Evolutionary conservation across 2,329 filamentous ascomycete species (phyloP), one percentile per base, ranked within the genome.

Genomic region (Xylaria sp.): DNA sequence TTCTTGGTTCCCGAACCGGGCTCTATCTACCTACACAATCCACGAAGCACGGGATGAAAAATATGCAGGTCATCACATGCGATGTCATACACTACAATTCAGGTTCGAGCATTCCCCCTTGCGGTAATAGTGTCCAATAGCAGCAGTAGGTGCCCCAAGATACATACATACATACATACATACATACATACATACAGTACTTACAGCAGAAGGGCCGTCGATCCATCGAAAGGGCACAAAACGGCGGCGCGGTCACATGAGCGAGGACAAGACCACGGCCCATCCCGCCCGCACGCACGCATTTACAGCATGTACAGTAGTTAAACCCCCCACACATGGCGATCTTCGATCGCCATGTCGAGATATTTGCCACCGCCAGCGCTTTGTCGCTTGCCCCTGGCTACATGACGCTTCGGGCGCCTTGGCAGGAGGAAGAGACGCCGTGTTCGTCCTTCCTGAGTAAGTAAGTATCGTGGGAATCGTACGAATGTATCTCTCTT

Each of bases 181-280:
- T n/a, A n/a, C n/a, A n/a, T n/a, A n/a, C n/a, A n/a, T n/a, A n/a
- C n/a, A n/a, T n/a, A n/a, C n/a, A n/a, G n/a, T n/a, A n/a, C n/a
- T n/a, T n/a, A n/a, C n/a, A 55, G 2, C 20, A 57, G 11, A 29
- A 25, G 42, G 6, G 10, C 17, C 13, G 49, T 29, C 36, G 49
- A 53, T 53, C 33, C 49, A 36, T 51, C 25, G 15, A 17, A 5
- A 10, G 31, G 6, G 11, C 5, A 38, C 2, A 25, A 61, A 65
- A 61, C 63, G 64, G 64, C 59, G 22, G 38, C 13, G 39, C 11
- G 22, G 60, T 66, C 64, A 66, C 64, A 66, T 66, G 64, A 63
- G 60, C 53, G 31, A 60, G 49, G 15, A 55, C 60, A 59, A 63
- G 42, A 27, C 63, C 17, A 56, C 64, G 64, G 64, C 60, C n/a